These are phyloP conservation scores for Trypanosomatidae sp. DNA, from an alignment of 208 protist genomes.

Conservation along the genomic window DNA sequence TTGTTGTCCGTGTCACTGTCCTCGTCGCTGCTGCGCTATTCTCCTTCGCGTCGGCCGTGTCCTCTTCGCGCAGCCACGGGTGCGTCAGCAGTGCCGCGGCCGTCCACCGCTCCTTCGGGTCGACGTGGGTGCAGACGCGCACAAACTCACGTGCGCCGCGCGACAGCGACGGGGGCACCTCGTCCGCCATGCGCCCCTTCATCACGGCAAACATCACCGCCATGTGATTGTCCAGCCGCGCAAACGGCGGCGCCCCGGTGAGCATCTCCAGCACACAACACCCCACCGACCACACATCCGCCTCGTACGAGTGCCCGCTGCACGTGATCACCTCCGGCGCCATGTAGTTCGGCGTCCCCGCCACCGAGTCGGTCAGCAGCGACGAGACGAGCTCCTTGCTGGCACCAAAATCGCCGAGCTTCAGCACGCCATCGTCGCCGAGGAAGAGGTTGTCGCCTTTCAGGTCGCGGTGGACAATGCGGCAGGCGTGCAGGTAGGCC, in stretches of 20 bases:
- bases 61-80: constrained; percentile 36
- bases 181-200: constrained; percentile 49
- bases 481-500: constrained; percentile 72
- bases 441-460: constrained; percentile 90
- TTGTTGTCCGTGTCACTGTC: not conserved
- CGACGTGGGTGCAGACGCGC: constrained; percentile 31
- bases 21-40: not conserved
- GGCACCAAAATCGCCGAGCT: constrained; percentile 84
- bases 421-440: constrained; percentile 52
- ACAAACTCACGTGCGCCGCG: constrained; percentile 66
- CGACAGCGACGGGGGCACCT: constrained; percentile 51
- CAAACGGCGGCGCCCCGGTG: constrained; percentile 72
- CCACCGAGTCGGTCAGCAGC: constrained; percentile 68
- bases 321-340: constrained; percentile 88
- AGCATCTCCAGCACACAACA: constrained; percentile 88
- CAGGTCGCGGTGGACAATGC: constrained; percentile 87
- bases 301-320: constrained; percentile 76
- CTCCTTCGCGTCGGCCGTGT: not conserved
- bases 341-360: constrained; percentile 91
- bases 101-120: constrained; percentile 58
- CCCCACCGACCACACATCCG: constrained; percentile 89
- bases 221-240: constrained; percentile 80
- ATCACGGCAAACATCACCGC: constrained; percentile 86
- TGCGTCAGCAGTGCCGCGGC: constrained; percentile 44
- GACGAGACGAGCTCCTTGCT: constrained; percentile 81